Conservation (phyloP, 306 rosid genomes). For the Chamaecrista fasciculata region DNA sequence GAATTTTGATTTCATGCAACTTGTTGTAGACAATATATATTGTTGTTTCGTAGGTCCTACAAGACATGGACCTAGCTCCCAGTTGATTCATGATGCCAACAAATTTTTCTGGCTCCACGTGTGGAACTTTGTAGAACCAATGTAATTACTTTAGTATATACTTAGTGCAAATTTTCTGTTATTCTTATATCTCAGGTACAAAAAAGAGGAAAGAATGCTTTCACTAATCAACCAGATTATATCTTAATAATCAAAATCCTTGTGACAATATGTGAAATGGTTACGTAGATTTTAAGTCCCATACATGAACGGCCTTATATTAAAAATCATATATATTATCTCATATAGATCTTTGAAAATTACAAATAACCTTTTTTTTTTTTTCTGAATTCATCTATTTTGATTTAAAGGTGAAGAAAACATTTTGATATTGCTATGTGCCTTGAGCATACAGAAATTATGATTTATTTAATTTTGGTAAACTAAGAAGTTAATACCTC, state of each 20-base stretch:
- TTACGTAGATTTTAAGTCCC: too few species aligned
- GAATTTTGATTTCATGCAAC: constrained; percentile 32
- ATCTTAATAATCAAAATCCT: too few species aligned
- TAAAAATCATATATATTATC: too few species aligned
- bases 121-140: constrained; percentile 28
- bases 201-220: neutral
- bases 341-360: too few species aligned
- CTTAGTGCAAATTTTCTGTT: neutral
- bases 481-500: too few species aligned
- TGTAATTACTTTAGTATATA: constrained; percentile 17
- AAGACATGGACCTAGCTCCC: constrained; percentile 41
- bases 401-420: neutral
- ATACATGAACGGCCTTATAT: too few species aligned
- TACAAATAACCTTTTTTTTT: neutral
- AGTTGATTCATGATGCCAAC: constrained; percentile 29
- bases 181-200: neutral
- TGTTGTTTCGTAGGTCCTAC: constrained; percentile 43
- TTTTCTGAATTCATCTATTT: neutral
- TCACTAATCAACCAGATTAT: constrained; percentile 7
- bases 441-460: too few species aligned
- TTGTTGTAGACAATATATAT: constrained; percentile 32
- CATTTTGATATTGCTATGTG: neutral
- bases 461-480: too few species aligned
- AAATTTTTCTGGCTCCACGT: constrained; percentile 30
- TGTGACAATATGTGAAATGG: too few species aligned